Base-by-base conservation (phyloP, 2,329 filamentous ascomycete species). In the Xylariaceae sp. region DNA sequence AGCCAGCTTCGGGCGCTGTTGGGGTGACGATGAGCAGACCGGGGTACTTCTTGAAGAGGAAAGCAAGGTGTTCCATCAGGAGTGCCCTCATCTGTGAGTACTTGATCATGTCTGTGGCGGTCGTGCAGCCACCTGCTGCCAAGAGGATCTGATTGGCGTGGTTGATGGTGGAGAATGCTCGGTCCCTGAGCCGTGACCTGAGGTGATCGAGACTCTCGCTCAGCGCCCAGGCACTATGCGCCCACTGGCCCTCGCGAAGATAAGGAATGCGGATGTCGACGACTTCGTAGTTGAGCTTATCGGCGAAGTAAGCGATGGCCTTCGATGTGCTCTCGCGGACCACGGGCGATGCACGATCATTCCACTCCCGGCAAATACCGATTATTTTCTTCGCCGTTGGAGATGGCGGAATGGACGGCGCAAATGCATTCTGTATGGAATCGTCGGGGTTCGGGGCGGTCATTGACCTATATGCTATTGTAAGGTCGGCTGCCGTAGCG, bases 381-480 rank as follows among this genome's bases (percentile, higher is more conserved):
- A 96, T 79, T n/a, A 85, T 76, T 67, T 88, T 88, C 61, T 78
- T 79, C 33, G 74, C 66, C 0, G 74, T 69, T 1, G 77, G 74
- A 5, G 67, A 66, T 0, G 77, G 76, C 3, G 82, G 75, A 6
- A 76, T 63, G 12, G 84, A 85, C 3, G 85, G 79, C 0, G 83
- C 82, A 71, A 96, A 95, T 12, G 80, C 76, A 6, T 82, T 75
- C 16, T 89, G 88, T 6, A 81, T 74, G 0, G 81, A 77, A 69
- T 88, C 82, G 2, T 79, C 74, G 0, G 87, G 84, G 66, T 96
- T 83, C 0, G 91, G 89, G 49, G 86, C 82, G 2, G 90, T 83
- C 82, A 96, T 92, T 66, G 90, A 72, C 46, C 90, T 87, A 76
- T 95, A 97, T n/a, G 90, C 88, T 49, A 92, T 80, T 60, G 89